phyloP scores from a whole-genome alignment of 345 rosid species.

The Eucalyptus urophylla region DNA sequence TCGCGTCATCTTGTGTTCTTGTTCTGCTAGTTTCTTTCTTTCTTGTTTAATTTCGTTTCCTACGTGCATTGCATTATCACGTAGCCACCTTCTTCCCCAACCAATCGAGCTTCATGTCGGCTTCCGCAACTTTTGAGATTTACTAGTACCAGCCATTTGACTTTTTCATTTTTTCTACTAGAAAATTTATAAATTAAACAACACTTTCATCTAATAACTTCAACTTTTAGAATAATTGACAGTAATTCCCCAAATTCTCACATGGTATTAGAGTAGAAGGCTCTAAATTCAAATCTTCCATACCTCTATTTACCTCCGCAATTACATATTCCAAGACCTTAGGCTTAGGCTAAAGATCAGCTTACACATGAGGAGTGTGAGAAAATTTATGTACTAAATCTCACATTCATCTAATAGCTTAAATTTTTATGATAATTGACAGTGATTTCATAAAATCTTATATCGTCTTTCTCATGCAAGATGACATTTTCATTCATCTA shows the following conservation, averaged over 20 bases:
- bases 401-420: not conserved
- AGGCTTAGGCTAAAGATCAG: not conserved
- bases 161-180: not conserved
- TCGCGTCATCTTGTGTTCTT: not conserved
- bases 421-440: no score
- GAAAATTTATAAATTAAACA: no score
- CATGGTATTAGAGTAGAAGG: fast-evolving
- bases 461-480: not conserved
- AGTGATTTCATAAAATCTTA: fast-evolving
- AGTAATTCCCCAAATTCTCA: fast-evolving
- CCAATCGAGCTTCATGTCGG: not conserved
- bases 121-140: not conserved
- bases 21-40: not conserved
- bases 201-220: no score
- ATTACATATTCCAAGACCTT: not conserved
- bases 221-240: no score
- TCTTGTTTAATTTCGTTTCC: not conserved
- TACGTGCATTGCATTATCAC: not conserved
- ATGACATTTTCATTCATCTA: not conserved
- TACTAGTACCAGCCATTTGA: not conserved
- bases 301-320: fast-evolving
- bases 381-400: no score
- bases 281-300: no score
- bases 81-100: not conserved
- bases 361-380: not conserved